Base-by-base conservation (phyloP, 2,329 filamentous ascomycete species). In the Malbranchea cinnamomea region DNA sequence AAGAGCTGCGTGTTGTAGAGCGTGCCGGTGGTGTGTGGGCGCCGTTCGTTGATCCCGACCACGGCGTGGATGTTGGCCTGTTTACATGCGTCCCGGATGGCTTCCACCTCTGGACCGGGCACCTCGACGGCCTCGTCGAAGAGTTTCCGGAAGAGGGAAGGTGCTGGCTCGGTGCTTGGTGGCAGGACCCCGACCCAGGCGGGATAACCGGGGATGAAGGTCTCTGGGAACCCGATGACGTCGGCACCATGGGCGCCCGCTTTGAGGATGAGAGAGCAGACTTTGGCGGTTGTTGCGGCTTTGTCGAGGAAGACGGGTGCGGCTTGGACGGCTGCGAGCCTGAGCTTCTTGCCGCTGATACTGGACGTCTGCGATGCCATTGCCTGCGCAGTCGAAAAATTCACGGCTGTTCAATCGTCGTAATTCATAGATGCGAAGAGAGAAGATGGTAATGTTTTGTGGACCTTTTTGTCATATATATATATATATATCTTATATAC, bases 221-320 rank as follows among this genome's bases (percentile, higher is more conserved):
- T 16, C 23, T 32, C 30, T 3, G 30, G 30, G 17, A 32, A 32
- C n/a, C 23, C 23, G 24, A 32, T 32, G 10, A 27, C 23, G 17
- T 32, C 30, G 7, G 23, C 30, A 6, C 30, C 30, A 14, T 32
- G 13, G 6, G 26, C 23, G 6, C 30, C 30, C 8, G 30, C 23
- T 27, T 32, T 24, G 30, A 17, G 30, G 23, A 32, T 32, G 24
- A 32, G 30, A 14, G 17, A 18, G 15, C 30, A 32, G 2, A 32
- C 30, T 32, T 32, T 32, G 6, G 20, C 30, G 10, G 30, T 32
- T 3, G 30, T 32, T 13, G 23, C 30, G 12, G 23, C 23, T 8
- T 24, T 23, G 30, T 32, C 12, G 7, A 32, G 21, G 23, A 32
- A 26, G 16, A 27, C 30, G 5, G 23, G 30, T 15, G 30, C 30